Conservation (phyloP, 257 asterid species). For the Jacaranda mimosifolia region DNA sequence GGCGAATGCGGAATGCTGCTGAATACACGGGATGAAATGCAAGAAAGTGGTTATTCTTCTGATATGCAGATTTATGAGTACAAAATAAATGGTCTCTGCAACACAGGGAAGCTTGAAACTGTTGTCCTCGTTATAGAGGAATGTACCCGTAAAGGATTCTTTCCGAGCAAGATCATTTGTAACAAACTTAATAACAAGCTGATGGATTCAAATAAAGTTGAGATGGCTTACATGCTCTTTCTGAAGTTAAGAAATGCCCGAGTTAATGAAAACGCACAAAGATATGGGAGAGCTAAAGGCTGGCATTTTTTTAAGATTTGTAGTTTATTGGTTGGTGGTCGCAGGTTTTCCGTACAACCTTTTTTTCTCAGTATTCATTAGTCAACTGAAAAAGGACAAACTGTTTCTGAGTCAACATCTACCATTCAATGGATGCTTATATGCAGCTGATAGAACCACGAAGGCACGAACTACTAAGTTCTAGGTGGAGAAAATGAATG, state of each 20-base stretch:
- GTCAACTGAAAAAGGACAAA: background rate
- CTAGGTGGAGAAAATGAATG: background rate
- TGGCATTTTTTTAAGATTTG: slow-evolving; percentile 77
- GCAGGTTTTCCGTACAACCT: background rate
- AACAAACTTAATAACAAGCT: slow-evolving; percentile 81
- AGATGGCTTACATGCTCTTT: slow-evolving; percentile 75
- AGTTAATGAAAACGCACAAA: slow-evolving; percentile 67
- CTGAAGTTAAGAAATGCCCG: slow-evolving; percentile 78
- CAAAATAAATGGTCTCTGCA: slow-evolving; percentile 79
- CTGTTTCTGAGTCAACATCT: background rate
- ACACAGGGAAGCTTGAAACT: slow-evolving; percentile 77
- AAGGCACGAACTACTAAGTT: background rate
- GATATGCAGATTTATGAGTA: slow-evolving; percentile 83
- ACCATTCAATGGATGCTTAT: background rate
- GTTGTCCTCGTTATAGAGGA: slow-evolving; percentile 83
- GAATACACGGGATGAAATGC: slow-evolving; percentile 81
- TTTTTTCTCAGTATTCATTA: background rate
- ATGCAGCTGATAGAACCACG: background rate
- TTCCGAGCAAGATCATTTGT: slow-evolving; percentile 75
- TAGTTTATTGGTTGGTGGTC: background rate
- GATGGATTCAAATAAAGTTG: slow-evolving; percentile 70
- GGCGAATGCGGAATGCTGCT: slow-evolving; percentile 88
- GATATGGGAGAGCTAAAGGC: slow-evolving; percentile 89
- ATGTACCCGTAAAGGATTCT: slow-evolving; percentile 66
- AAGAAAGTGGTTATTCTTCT: slow-evolving; percentile 71